A percentile compares a stretch with the other conserved stretches of the same genome.
Evolutionary conservation across 2,329 filamentous ascomycete genomes (phyloP).

Genomic region (Neonectria magnoliae): DNA sequence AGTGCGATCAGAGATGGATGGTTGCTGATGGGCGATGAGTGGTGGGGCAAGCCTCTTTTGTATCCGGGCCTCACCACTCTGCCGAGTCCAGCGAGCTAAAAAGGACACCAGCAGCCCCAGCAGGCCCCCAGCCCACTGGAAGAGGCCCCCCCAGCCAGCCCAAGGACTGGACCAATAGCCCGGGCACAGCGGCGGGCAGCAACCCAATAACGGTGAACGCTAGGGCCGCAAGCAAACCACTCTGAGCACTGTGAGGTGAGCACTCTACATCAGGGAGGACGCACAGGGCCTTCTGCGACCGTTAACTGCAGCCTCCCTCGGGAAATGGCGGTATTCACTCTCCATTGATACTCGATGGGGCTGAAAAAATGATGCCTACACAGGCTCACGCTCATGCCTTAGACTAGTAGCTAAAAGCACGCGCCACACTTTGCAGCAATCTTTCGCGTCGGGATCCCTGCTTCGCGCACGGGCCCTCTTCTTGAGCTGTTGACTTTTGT

Average conservation of each 20-base stretch:
- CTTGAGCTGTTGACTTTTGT: conserved; percentile 31
- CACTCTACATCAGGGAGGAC: neutral
- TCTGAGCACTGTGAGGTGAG: neutral
- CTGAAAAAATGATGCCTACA: conserved; percentile 3
- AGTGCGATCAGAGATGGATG: conserved; percentile 33
- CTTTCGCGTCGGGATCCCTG: neutral
- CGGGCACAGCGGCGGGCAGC: too few species aligned
- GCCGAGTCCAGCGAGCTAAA: conserved; percentile 4
- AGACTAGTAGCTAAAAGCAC: neutral
- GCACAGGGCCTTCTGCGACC: neutral
- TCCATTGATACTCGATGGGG: neutral
- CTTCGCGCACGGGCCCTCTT: conserved; percentile 34
- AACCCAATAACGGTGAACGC: conserved; percentile 1
- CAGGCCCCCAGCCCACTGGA: conserved; percentile 6
- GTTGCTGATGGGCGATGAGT: conserved; percentile 42
- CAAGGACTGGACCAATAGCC: neutral
- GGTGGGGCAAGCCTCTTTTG: conserved; percentile 46
- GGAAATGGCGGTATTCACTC: neutral
- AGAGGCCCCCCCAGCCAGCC: conserved; percentile 1
- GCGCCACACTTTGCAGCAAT: conserved; percentile 25
- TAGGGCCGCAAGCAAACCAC: neutral
- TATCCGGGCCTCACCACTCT: conserved; percentile 31
- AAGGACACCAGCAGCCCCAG: conserved; percentile 3
- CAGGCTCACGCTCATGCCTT: neutral
- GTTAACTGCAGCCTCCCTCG: neutral